These are phyloP conservation scores for Trichosporon asahii DNA, from an alignment of 1,284 basidiomycete species.

Conservation along the genomic window DNA sequence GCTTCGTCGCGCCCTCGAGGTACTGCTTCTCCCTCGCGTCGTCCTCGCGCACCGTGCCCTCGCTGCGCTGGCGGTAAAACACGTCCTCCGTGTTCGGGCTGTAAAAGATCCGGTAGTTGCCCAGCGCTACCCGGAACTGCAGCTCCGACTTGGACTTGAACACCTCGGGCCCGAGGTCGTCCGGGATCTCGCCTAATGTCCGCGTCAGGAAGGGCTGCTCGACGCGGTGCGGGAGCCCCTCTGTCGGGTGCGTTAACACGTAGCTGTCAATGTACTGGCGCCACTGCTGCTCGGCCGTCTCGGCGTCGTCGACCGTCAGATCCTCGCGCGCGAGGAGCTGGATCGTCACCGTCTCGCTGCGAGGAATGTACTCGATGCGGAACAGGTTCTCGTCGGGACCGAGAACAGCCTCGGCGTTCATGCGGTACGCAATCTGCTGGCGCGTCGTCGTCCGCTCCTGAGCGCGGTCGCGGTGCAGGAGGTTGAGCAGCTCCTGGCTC, in stretches of 20 bases:
- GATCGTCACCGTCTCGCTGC: conserved; percentile 68
- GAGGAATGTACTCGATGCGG: conserved; percentile 80
- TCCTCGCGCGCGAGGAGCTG: conserved; percentile 90
- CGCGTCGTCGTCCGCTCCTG: conserved; percentile 64
- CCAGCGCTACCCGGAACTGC: conserved; percentile 58
- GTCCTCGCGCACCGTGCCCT: conserved; percentile 11
- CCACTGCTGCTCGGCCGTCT: conserved; percentile 77
- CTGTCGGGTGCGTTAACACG: conserved; percentile 60
- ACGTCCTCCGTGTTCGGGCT: conserved; percentile 55
- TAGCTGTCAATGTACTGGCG: conserved; percentile 86
- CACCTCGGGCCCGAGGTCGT: conserved; percentile 16
- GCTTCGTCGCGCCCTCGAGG: conserved; percentile 24
- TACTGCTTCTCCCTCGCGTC: conserved; percentile 24
- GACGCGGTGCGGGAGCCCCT: conserved; percentile 56
- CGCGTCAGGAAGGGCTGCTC: conserved; percentile 71
- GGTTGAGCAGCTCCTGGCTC: conserved; percentile 76
- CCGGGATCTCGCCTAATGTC: conserved; percentile 26
- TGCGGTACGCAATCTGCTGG: conserved; percentile 79
- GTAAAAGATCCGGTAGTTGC: conserved; percentile 71
- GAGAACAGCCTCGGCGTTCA: conserved; percentile 75
- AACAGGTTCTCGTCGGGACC: conserved; percentile 89
- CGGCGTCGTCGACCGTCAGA: conserved; percentile 77
- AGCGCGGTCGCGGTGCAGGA: conserved; percentile 70
- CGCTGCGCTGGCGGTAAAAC: conserved; percentile 34
- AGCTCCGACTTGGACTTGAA: conserved; percentile 54